Evolutionary conservation across 768 basidiomycete species (phyloP), one percentile per base, ranked within the genome.

Genomic region (Tricholoma saponaceum): DNA sequence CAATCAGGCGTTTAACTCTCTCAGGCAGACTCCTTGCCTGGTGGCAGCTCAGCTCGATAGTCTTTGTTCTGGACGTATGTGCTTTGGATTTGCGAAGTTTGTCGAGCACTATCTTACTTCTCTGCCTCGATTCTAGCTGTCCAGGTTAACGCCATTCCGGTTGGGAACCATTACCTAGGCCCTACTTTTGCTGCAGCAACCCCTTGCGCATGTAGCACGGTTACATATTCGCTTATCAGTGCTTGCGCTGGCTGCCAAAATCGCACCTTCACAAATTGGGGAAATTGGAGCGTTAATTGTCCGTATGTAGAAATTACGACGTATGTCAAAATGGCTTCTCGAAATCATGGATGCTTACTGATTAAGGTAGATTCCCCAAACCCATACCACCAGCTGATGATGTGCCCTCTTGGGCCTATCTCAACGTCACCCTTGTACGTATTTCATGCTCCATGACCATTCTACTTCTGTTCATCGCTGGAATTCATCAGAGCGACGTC

Each of bases 181-280:
- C 82, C 83, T 5, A 58, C 56, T 2, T 52, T 62, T n/a, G 51
- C 56, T 0, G 35, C 69, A 20, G 77, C 78, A 7, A 71, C 76
- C 53, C 43, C 58, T 2, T 88, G 86, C 60, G 62, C 67, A 56
- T 88, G 86, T 62, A 86, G 76, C 64, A 75, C 82, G 1, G 79
- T 86, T 18, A 78, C 78, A 26, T 88, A 87, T 62, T 80, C 76
- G 10, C 55, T 81, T 53, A 68, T 87, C 25, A 81, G 79, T 52
- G 85, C 85, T 0, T 88, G 86, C 61, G 83, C 76, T 26, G 71
- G 70, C 28, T 88, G 86, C 62, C 86, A 88, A 66, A 69, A 69
- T 25, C 73, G 76, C n/a, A 67, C 64, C 0, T 79, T 69, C 59
- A 62, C 56, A 61, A 72, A 66, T 64, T 83, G 67, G 70, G 67